Percentiles rank a stretch among this genome's conserved stretches.
Conservation (phyloP, 2,329 filamentous ascomycete species). For the Biscogniauxia mediterranea region DNA sequence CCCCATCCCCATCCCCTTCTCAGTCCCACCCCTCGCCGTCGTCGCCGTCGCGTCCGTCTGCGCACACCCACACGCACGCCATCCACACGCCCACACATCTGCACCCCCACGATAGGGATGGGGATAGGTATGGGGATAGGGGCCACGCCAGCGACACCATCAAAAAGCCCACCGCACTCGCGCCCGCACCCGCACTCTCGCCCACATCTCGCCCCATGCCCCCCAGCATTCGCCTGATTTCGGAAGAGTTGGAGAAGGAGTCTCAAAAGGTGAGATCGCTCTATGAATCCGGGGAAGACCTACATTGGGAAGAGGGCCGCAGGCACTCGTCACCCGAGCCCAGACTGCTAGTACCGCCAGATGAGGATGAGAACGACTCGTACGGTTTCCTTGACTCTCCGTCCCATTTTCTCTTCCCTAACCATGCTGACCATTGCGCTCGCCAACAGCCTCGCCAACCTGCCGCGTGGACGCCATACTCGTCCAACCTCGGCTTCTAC, state of each 20-base stretch:
- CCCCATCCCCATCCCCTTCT: too few species aligned
- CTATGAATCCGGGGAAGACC: slow-evolving; percentile 56
- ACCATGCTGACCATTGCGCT: slow-evolving; percentile 30
- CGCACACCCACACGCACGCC: too few species aligned
- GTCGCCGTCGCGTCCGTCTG: slow-evolving; percentile 13
- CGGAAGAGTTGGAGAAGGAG: slow-evolving; percentile 58
- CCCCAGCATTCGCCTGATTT: slow-evolving; percentile 52
- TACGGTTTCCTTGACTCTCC: slow-evolving; percentile 54
- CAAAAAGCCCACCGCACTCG: slow-evolving; percentile 1
- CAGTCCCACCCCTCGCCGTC: slow-evolving; percentile 12
- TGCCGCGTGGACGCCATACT: slow-evolving; percentile 31
- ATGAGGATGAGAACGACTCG: slow-evolving; percentile 54
- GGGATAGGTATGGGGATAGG: not conserved
- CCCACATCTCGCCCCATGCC: slow-evolving; percentile 22
- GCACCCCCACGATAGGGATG: not conserved
- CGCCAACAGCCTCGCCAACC: slow-evolving; percentile 24
- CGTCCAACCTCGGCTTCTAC: slow-evolving; percentile 30
- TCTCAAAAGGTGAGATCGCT: slow-evolving; percentile 67
- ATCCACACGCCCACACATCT: not conserved
- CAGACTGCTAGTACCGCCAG: slow-evolving; percentile 49
- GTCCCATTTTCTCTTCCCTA: slow-evolving; percentile 16
- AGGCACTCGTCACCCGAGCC: slow-evolving; percentile 46
- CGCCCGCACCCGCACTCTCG: not conserved
- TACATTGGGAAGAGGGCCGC: slow-evolving; percentile 52
- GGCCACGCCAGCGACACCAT: slow-evolving; percentile 8